Evolutionary conservation across 2,329 filamentous ascomycete genomes (phyloP).

Genomic region (Myriosclerotinia curreyana): DNA sequence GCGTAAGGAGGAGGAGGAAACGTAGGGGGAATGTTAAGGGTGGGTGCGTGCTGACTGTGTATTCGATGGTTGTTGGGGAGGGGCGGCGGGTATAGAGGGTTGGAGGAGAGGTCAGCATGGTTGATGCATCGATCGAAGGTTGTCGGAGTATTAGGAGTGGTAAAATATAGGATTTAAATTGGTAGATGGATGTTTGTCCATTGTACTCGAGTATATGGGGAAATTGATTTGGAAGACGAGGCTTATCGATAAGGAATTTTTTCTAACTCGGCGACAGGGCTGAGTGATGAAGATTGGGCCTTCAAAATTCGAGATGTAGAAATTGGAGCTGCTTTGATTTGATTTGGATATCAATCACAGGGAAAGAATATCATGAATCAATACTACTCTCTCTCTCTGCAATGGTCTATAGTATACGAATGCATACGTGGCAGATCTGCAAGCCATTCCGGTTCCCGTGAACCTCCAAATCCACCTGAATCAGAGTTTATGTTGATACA

Average conservation of each 20-base stretch:
- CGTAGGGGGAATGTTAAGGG: conserved; percentile 49
- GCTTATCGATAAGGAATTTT: conserved; percentile 19
- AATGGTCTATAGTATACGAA: not conserved
- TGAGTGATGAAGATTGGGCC: not conserved
- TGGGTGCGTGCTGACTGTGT: conserved; percentile 82
- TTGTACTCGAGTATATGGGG: not conserved
- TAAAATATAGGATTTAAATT: not conserved
- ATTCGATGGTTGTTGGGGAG: conserved; percentile 86
- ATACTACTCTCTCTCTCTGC: not conserved
- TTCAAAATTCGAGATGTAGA: not conserved
- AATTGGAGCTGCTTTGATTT: not conserved
- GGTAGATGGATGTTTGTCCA: not conserved
- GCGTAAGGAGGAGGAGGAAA: conserved; percentile 45
- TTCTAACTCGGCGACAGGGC: not conserved
- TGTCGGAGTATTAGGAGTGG: not conserved
- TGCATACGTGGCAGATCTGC: conserved; percentile 20
- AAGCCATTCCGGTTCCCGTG: conserved; percentile 9
- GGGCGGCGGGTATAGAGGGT: conserved; percentile 63
- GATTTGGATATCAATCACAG: not conserved
- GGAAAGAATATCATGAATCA: not conserved
- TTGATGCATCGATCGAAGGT: conserved; percentile 24
- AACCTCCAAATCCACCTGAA: not conserved
- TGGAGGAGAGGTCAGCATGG: conserved; percentile 60
- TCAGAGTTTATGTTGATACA: not conserved
- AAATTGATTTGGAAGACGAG: conserved; percentile 4